Evolutionary conservation across 1,139 yeast species (phyloP).

Genomic region (Nadsonia starkeyi-henricii): DNA sequence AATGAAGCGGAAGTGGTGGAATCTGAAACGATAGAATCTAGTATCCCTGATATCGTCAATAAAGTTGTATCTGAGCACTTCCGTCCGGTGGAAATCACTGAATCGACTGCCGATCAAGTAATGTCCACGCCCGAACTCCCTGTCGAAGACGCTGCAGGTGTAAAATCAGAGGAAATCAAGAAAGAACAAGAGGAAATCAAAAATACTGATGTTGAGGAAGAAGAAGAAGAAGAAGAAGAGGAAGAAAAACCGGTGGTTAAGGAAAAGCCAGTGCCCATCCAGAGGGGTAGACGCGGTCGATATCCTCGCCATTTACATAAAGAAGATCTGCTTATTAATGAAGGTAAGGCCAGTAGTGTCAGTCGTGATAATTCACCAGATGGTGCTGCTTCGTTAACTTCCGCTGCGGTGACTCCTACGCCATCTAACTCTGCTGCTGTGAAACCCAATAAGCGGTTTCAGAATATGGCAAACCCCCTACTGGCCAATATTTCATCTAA

Average conservation of each 20-base stretch:
- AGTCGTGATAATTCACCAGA: too few relatives aligned
- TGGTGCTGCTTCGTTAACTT: too few relatives aligned
- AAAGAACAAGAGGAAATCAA: slow-evolving; percentile 6
- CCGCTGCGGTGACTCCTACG: too few relatives aligned
- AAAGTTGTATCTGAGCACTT: too few relatives aligned
- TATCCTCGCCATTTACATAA: too few relatives aligned
- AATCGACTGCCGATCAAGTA: background rate
- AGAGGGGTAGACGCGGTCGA: too few relatives aligned
- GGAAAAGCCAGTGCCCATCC: too few relatives aligned
- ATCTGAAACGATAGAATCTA: background rate
- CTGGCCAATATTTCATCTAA: slow-evolving; percentile 55
- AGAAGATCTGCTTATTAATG: too few relatives aligned
- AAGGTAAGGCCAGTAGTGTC: too few relatives aligned
- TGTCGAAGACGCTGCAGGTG: slow-evolving; percentile 2
- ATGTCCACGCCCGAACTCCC: background rate
- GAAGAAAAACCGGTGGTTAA: background rate
- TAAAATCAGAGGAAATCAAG: slow-evolving; percentile 3
- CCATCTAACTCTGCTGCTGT: background rate
- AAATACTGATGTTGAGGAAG: slow-evolving; percentile 1
- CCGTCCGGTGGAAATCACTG: too few relatives aligned
- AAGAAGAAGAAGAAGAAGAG: slow-evolving; percentile 1
- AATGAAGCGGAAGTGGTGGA: background rate
- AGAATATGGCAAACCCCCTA: slow-evolving; percentile 31
- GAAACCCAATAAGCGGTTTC: slow-evolving; percentile 17
- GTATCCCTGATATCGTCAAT: too few relatives aligned